These are phyloP conservation scores for Vitis hybrid DNA, from an alignment of 177 flowering plant species.

Conservation along the genomic window DNA sequence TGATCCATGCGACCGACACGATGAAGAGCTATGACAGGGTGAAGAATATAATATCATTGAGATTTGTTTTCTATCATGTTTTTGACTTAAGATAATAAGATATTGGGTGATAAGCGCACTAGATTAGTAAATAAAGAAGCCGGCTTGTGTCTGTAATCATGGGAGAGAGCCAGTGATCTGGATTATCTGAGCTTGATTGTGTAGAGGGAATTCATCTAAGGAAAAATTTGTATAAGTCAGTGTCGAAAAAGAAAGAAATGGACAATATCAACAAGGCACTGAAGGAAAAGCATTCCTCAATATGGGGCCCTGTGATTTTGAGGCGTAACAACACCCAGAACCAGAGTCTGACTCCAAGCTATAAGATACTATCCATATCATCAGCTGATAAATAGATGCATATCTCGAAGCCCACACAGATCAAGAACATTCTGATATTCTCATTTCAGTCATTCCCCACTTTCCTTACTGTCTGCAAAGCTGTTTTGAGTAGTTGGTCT, in stretches of 20 bases:
- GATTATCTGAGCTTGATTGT: too few species aligned
- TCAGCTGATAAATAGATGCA: not conserved
- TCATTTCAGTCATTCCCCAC: too few species aligned
- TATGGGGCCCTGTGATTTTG: constrained; percentile 6
- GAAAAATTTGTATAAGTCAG: too few species aligned
- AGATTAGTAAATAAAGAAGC: too few species aligned
- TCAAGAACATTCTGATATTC: too few species aligned
- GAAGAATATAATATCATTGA: not conserved
- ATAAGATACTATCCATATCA: too few species aligned
- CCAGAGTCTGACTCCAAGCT: not conserved
- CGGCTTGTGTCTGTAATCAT: too few species aligned
- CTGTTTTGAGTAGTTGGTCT: too few species aligned
- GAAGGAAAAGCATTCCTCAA: constrained; percentile 5
- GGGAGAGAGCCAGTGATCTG: too few species aligned
- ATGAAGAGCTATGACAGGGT: not conserved
- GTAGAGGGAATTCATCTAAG: too few species aligned
- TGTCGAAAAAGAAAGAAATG: not conserved
- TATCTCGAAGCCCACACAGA: not conserved
- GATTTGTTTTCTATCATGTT: too few species aligned
- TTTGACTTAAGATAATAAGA: not conserved
- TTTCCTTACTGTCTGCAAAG: too few species aligned
- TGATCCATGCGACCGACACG: constrained; percentile 20
- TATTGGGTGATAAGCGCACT: not conserved
- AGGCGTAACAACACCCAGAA: not conserved
- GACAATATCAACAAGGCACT: constrained; percentile 4